Base-by-base conservation (phyloP, 768 basidiomycete genomes). In the Kwoniella newhampshirensis region DNA sequence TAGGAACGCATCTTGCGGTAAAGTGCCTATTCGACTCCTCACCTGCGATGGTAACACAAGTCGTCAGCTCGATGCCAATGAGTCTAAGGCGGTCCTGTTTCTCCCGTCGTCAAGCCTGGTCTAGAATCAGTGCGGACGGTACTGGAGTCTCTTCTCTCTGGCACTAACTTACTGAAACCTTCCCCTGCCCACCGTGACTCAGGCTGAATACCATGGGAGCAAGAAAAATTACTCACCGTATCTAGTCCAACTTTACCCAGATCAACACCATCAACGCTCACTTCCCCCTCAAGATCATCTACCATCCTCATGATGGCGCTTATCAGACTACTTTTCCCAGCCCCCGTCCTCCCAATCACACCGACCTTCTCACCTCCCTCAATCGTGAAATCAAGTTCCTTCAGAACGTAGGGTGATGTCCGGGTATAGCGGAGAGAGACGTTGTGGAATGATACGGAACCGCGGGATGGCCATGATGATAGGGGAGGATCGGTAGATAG, bases 301-400 rank as follows among this genome's bases (percentile, higher is more conserved):
- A n/a, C 84, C 40, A 83, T 82, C 11, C 79, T 75, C 65, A 79
- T 79, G 82, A 71, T 86, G 81, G 18, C 89, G 37, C 75, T 70
- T 0, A 65, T 59, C 26, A 56, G 70, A 62, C 68, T 67, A 41
- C 62, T 67, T 56, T 79, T 79, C 9, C 77, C 78, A 40, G 86
- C 86, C 26, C 81, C 92, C 3, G 93, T 97, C 37, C 82, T 64
- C 0, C 81, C 82, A n/a, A 81, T 80, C 53, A 96, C 85, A 18
- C 94, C 94, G 13, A 75, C 83, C 76, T 92, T 94, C 73, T 93
- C 88, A 44, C 82, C 84, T 0, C 87, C 80, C 66, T 84, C 80
- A 64, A 92, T 85, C 7, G 75, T 81, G 58, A 98, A 75, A 12
- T 82, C 82, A 50, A 97, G 81, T 25, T 86, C 81, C 63, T 83